These are phyloP conservation scores for Amphibolis antarctica DNA, from an alignment of 106 monocot genomes.

Conservation along the genomic window DNA sequence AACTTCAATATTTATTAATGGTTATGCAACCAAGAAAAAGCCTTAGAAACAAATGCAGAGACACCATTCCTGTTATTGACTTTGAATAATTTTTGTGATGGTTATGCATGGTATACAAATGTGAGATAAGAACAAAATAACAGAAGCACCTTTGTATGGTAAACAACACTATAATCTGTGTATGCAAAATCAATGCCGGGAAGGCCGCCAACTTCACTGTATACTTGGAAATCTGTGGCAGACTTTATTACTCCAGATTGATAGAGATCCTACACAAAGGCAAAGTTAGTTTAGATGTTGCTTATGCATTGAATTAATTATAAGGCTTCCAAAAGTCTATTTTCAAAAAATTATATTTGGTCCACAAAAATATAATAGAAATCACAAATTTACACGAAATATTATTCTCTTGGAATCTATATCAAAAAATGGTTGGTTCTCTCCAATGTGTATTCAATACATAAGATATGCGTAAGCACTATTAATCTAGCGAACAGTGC, in stretches of 20 bases:
- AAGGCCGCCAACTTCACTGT: slow-evolving; percentile 83
- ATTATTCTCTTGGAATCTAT: not conserved
- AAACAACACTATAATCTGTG: slow-evolving; percentile 66
- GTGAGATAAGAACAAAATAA: not conserved
- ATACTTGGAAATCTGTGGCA: slow-evolving; percentile 95
- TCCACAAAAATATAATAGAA: too few species aligned
- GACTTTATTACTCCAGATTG: slow-evolving; percentile 84
- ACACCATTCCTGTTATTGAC: not conserved
- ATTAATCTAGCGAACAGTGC: too few species aligned
- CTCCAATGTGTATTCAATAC: too few species aligned
- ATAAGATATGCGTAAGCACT: too few species aligned
- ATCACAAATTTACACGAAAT: not conserved
- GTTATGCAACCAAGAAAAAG: too few species aligned
- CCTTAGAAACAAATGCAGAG: too few species aligned
- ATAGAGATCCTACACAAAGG: slow-evolving; percentile 68
- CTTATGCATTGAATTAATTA: not conserved
- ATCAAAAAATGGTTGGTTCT: too few species aligned
- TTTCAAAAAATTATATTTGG: too few species aligned
- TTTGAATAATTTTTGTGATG: too few species aligned
- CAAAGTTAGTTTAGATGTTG: not conserved
- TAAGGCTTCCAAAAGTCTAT: too few species aligned
- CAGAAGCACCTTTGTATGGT: slow-evolving; percentile 83
- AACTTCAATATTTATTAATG: too few species aligned
- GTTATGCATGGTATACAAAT: not conserved
- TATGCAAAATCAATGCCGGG: slow-evolving; percentile 97